Evolutionary conservation across 148 eudicot genomes (phyloP).

Genomic region (Nepenthes mirabilis): DNA sequence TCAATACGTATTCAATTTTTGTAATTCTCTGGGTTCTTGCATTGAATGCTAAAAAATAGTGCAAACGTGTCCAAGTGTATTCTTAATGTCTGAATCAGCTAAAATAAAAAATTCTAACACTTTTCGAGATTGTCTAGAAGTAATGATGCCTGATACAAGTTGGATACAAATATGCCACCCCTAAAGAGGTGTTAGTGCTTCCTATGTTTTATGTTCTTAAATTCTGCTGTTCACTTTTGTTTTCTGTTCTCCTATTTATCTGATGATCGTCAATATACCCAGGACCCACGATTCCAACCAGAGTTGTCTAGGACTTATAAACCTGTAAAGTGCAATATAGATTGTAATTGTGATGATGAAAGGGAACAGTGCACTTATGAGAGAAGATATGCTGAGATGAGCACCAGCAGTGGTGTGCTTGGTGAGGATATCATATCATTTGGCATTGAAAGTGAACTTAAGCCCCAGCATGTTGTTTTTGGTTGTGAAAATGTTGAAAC

Average conservation of each 20-base stretch:
- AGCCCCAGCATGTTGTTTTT: constrained; percentile 16
- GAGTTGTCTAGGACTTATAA: constrained; percentile 39
- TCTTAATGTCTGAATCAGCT: too few species aligned
- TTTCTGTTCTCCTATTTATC: neutral
- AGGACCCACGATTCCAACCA: constrained; percentile 61
- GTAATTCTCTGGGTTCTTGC: too few species aligned
- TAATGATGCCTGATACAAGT: too few species aligned
- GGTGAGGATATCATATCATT: constrained; percentile 10
- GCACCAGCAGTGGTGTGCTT: constrained; percentile 12
- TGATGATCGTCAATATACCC: neutral
- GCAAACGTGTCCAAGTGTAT: too few species aligned
- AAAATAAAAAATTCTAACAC: too few species aligned
- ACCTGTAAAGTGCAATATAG: constrained; percentile 45
- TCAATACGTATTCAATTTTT: too few species aligned
- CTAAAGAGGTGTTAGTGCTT: too few species aligned
- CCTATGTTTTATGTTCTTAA: neutral
- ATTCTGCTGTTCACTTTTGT: neutral
- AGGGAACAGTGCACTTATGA: constrained; percentile 5
- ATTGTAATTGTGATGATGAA: constrained; percentile 11
- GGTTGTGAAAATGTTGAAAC: constrained; percentile 69
- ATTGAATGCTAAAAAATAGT: too few species aligned
- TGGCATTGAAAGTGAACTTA: constrained; percentile 11
- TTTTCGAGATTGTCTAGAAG: too few species aligned
- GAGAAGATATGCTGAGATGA: constrained; percentile 13
- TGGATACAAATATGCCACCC: too few species aligned